Base-by-base conservation (phyloP, 768 basidiomycete genomes). In the Boletus edulis region DNA sequence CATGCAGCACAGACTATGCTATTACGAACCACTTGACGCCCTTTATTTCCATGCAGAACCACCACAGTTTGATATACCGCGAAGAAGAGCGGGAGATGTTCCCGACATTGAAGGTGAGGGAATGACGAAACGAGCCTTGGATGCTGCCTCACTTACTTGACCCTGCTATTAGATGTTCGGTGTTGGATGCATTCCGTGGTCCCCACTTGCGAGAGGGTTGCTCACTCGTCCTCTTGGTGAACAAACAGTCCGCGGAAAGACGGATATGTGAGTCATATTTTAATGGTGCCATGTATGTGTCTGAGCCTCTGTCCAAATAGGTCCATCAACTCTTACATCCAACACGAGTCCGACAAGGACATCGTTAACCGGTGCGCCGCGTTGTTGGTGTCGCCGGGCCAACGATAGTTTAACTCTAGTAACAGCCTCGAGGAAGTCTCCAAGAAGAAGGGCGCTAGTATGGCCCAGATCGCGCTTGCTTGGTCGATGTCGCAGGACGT, bases 291-390 rank as follows among this genome's bases (percentile, higher is more conserved):
- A 27, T 8, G 29, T 2, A n/a, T 41, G 38, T 11, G 41, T 35
- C 55, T 46, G 17, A 56, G 22, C 18, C 24, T 13, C 24, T 35
- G 29, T 8, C 17, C 32, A 24, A 14, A 46, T 24, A 56, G 55
- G 24, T 1, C 12, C 3, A 56, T 56, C 17, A 42, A 56, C 4
- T 46, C 53, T 17, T 56, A 56, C 45, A 24, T 56, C 31, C 54
- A 56, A 42, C 44, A 56, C 34, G 55, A 56, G 18, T 56, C 55
- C 6, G 55, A 56, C 54, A 41, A 47, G 32, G 55, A 56, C 45
- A 56, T 56, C 32, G 35, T 56, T 22, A 14, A 31, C 38, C 55
- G 55, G 55, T 56, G 39, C 44, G 55, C 12, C 24, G 12, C 6
- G 18, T 20, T 14, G 43, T 15, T 15, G 29, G 12, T 12, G 13